Evolutionary conservation across 225 moss, liverwort and hornwort genomes (phyloP), one percentile per base, ranked within the genome.

Genomic region (Anthoceros angustus): DNA sequence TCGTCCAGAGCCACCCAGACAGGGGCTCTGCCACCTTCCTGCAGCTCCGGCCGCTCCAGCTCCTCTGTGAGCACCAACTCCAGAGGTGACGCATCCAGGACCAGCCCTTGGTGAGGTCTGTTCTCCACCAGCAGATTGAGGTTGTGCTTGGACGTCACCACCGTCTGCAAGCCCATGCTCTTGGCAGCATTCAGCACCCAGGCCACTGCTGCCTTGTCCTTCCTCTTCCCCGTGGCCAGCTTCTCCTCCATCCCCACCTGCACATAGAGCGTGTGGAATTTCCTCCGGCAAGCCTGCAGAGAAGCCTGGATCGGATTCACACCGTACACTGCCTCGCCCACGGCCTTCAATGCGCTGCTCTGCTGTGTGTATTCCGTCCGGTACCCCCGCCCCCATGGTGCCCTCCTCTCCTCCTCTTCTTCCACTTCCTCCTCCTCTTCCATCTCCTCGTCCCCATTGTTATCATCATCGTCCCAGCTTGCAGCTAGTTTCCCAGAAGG

Each of bases 1-100:
- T 98, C 98, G 70, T 98, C 98, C 39, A 98, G 78, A 0, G 98
- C 98, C 48, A 98, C 87, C 98, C 98, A 98, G 24, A 98, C 89
- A 0, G 87, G 87, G 20, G 71, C 62, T 46, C 68, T 78, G 9
- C 68, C 75, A 41, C 78, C 78, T 41, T 73, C 69, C 42, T 62
- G 43, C 7, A 41, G 15, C 55, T 55, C 40, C 16, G 85, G 76
- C 39, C 65, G 68, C 18, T 92, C 98, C 0, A 98, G 84, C 41
- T 42, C 72, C 68, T 89, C 89, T 40, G 84, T 77, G 5, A 83
- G 83, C 11, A 92, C 82, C 24, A 98, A 41, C 65, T 98, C 98
- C 42, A 98, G 69, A 10, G 98, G 89, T 7, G 98, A 83, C 1
- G 98, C 98, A 71, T 98, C 98, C 64, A 98, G 64, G 0, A 92